phyloP scores from a whole-genome alignment of 129 eudicot species.

The Solidago caesia region DNA sequence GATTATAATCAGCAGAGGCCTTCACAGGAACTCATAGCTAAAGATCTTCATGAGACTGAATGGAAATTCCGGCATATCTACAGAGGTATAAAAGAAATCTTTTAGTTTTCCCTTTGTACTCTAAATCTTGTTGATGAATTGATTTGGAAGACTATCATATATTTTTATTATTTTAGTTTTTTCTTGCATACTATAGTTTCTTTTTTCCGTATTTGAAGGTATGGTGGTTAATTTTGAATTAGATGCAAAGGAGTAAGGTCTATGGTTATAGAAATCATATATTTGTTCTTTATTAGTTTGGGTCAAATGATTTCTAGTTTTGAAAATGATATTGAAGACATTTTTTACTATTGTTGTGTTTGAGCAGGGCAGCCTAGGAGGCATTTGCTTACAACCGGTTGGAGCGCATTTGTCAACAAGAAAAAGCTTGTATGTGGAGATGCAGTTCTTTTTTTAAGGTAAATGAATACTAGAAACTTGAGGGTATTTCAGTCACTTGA shows the following conservation, averaged over 20 bases:
- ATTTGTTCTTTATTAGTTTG: neutral
- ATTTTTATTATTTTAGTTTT: neutral
- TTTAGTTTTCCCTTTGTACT: conserved; percentile 1
- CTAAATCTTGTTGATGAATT: neutral
- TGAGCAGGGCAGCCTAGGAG: conserved; percentile 91
- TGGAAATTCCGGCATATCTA: conserved; percentile 97
- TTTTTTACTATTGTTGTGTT: neutral
- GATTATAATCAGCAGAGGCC: conserved; percentile 93
- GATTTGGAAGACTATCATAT: neutral
- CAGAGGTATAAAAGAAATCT: conserved; percentile 44
- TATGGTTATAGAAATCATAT: neutral
- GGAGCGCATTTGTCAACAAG: conserved; percentile 93
- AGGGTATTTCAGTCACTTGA: conserved; percentile 16
- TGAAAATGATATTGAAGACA: neutral
- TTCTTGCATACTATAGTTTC: neutral
- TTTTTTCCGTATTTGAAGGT: neutral
- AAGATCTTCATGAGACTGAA: conserved; percentile 83
- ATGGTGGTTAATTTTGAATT: neutral
- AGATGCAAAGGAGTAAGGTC: no score
- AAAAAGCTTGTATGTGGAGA: conserved; percentile 98
- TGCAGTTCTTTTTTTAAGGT: conserved; percentile 96
- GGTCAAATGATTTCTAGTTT: neutral
- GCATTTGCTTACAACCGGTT: conserved; percentile 96
- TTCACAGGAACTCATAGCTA: conserved; percentile 92
- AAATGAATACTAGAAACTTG: neutral